phyloP scores from a whole-genome alignment of 768 basidiomycete species.

The Coprinopsis cinerea region DNA sequence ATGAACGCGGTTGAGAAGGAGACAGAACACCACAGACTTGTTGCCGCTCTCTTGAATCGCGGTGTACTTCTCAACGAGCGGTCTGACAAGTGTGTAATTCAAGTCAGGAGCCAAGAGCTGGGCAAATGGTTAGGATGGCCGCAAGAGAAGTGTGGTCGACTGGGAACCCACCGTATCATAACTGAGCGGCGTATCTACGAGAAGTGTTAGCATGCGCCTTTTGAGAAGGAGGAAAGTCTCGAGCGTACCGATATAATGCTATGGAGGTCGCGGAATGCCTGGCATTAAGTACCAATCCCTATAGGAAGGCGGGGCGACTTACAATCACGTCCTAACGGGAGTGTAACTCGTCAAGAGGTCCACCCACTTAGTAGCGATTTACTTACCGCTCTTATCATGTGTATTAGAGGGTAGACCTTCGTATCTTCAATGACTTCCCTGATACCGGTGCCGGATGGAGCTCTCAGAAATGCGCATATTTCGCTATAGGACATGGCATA shows the following conservation, averaged over 20 bases:
- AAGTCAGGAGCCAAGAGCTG: conserved; percentile 83
- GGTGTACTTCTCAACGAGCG: conserved; percentile 82
- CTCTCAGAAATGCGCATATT: conserved; percentile 8
- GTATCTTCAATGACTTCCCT: conserved; percentile 53
- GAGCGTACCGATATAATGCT: conserved; percentile 68
- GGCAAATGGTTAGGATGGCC: conserved; percentile 1
- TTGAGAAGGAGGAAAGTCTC: not conserved
- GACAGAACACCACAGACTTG: conserved; percentile 80
- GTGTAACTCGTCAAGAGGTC: not conserved
- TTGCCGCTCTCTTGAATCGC: conserved; percentile 68
- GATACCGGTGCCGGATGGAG: not conserved
- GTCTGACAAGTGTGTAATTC: conserved; percentile 84
- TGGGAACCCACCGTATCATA: conserved; percentile 62
- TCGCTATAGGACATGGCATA: conserved; percentile 10
- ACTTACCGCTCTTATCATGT: conserved; percentile 63
- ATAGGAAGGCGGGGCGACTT: conserved; percentile 12
- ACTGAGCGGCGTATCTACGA: conserved; percentile 73
- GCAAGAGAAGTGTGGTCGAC: not conserved
- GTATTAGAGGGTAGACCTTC: conserved; percentile 75
- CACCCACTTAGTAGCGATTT: not conserved
- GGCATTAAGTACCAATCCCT: not conserved
- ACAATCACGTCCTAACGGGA: conserved; percentile 56
- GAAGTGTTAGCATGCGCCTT: conserved; percentile 3
- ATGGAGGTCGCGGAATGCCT: conserved; percentile 2
- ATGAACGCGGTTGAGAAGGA: conserved; percentile 82